Percentiles rank a stretch among this genome's conserved stretches.
Evolutionary conservation across 2,329 filamentous ascomycete genomes (phyloP).

Genomic region (Scedosporium aurantiacum): DNA sequence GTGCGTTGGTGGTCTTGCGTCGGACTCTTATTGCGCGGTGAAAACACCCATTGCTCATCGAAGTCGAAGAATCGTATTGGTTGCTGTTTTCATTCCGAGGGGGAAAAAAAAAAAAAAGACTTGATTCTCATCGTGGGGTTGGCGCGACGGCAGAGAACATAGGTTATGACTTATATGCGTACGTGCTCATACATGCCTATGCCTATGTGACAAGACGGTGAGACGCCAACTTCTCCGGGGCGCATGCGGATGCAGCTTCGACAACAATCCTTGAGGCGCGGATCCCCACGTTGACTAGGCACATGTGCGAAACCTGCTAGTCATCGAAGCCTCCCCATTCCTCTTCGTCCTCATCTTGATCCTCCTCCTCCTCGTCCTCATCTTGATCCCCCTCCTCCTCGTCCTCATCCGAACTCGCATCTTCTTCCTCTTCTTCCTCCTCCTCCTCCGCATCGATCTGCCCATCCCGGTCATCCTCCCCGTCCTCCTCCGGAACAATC

Average conservation of each 20-base stretch:
- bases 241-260: neutral
- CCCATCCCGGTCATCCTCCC: constrained; percentile 12
- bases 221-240: too few species aligned
- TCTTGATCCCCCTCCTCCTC: constrained; percentile 14
- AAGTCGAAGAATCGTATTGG: neutral
- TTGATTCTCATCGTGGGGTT: neutral
- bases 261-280: neutral
- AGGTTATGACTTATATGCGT: too few species aligned
- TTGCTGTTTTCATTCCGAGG: too few species aligned
- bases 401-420: neutral
- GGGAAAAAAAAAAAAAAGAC: too few species aligned
- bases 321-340: constrained; percentile 16
- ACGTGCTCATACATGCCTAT: too few species aligned
- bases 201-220: too few species aligned
- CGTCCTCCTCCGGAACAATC: constrained; percentile 11
- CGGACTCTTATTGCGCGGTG: neutral
- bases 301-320: constrained; percentile 1
- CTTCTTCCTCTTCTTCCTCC: constrained; percentile 5
- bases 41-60: too few species aligned
- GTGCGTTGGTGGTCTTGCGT: neutral
- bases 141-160: neutral
- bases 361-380: constrained; percentile 24
- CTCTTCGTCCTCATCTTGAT: constrained; percentile 14
- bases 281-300: neutral
- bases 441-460: constrained; percentile 8